Evolutionary conservation across 257 asterid genomes (phyloP).

Genomic region (Solanum virginianum): DNA sequence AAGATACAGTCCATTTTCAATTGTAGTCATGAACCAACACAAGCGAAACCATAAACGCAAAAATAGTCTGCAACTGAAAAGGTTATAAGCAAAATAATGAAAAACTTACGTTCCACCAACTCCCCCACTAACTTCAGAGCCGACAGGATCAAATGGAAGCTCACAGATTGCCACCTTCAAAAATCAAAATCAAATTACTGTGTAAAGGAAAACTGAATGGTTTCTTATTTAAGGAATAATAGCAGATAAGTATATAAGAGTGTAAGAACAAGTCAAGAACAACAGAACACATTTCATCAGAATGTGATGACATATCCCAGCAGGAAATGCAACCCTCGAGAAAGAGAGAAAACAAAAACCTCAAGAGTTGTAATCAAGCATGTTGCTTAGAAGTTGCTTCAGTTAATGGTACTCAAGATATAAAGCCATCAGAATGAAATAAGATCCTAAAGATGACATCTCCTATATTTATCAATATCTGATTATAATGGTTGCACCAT

Average conservation of each 20-base stretch:
- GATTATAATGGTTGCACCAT: neutral
- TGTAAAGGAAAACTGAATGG: neutral
- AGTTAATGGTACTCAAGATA: neutral
- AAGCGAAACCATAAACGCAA: neutral
- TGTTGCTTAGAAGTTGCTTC: neutral
- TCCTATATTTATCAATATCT: neutral
- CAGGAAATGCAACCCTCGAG: neutral
- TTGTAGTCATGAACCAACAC: neutral
- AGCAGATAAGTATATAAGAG: neutral
- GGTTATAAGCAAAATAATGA: neutral
- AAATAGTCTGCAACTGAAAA: neutral
- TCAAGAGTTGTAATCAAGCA: neutral
- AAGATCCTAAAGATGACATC: neutral
- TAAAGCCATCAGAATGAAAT: neutral
- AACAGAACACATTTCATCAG: neutral
- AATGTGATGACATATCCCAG: neutral
- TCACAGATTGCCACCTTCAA: conserved; percentile 84
- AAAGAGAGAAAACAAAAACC: neutral
- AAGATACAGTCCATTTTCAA: neutral
- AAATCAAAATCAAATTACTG: neutral
- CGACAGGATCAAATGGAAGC: conserved; percentile 97
- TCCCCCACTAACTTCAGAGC: conserved; percentile 90
- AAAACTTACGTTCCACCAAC: conserved; percentile 96
- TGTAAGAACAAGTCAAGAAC: neutral
- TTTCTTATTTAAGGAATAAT: neutral